Base-by-base conservation (phyloP, 208 protist genomes). In the Novymonas esmeraldas region DNA sequence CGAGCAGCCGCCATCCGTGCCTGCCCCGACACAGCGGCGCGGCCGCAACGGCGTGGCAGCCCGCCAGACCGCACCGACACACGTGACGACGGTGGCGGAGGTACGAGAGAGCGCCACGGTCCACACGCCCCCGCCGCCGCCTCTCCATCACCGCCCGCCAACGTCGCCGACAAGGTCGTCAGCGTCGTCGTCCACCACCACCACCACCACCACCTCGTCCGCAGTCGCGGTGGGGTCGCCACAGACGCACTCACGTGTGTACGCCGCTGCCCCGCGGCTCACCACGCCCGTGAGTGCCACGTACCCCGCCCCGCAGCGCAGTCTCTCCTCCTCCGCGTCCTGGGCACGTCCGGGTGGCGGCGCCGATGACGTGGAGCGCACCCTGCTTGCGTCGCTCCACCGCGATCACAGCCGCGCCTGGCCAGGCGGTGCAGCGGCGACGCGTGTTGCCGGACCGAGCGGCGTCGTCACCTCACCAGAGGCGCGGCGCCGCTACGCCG, bases 331-430 rank as follows among this genome's bases (percentile, higher is more conserved):
- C 20, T 29, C 39, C 3, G 7, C 44, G 16, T 16, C 24, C 36
- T 14, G 24, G 22, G 34, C 33, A 2, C 22, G 3, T 26, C 28
- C 6, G 24, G 3, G 24, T 24, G 16, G 18, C 24, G 44, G 14
- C 34, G 38, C 55, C 6, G 4, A 10, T 42, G 39, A 48, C 14
- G 29, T 24, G 2, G 49, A 64, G 28, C 28, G 28, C 29, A 14
- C 24, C 14, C 48, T 52, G 39, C 50, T 64, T 5, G 26, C 52
- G 22, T 58, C 66, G 24, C 49, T 59, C 16, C 36, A 51, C 49
- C 56, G 49, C 22, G 56, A 38, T 20, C 38, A 45, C 34, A 20
- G 36, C 20, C 55, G 26, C 24, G 39, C 38, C 34, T 46, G 34
- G 52, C 11, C 52, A 24, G 44, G 10, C 29, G 55, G 6, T 2